Percentiles rank a stretch among this genome's conserved stretches.
Conservation (phyloP, 371 early-diverging fungal species). For the Mortierella sp. region DNA sequence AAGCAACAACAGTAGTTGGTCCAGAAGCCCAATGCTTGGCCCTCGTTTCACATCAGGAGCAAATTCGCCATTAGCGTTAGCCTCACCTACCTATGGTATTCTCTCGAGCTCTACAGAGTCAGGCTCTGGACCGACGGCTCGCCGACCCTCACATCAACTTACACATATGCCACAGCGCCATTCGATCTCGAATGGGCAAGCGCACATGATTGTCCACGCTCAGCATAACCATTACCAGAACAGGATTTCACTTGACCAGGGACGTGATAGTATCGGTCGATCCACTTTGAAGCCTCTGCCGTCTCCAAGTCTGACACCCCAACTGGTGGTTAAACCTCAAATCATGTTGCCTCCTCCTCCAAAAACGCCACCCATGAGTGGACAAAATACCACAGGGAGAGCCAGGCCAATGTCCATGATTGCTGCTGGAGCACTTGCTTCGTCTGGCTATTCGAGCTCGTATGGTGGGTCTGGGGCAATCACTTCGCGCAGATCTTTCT, state of each 20-base stretch:
- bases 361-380: slow-evolving; percentile 45
- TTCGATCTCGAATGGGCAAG: slow-evolving; percentile 43
- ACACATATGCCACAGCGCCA: slow-evolving; percentile 31
- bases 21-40: slow-evolving; percentile 35
- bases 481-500: slow-evolving; percentile 19
- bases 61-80: slow-evolving; percentile 25
- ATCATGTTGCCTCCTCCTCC: slow-evolving; percentile 45
- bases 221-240: slow-evolving; percentile 18
- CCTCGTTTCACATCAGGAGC: slow-evolving; percentile 40
- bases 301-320: slow-evolving; percentile 35
- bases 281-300: slow-evolving; percentile 39
- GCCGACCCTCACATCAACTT: slow-evolving; percentile 34
- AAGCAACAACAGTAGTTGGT: slow-evolving; percentile 45
- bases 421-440: slow-evolving; percentile 21
- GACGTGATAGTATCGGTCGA: slow-evolving; percentile 41
- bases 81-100: slow-evolving; percentile 12
- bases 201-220: slow-evolving; percentile 10
- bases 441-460: slow-evolving; percentile 31
- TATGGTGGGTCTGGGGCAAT: slow-evolving; percentile 13
- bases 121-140: slow-evolving; percentile 1
- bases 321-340: slow-evolving; percentile 53
- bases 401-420: slow-evolving; percentile 50
- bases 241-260: slow-evolving; percentile 41
- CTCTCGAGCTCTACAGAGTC: slow-evolving; percentile 15
- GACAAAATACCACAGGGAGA: slow-evolving; percentile 37